Conservation (phyloP, 1,139 yeast genomes). For the Suhomyces atakaporum region DNA sequence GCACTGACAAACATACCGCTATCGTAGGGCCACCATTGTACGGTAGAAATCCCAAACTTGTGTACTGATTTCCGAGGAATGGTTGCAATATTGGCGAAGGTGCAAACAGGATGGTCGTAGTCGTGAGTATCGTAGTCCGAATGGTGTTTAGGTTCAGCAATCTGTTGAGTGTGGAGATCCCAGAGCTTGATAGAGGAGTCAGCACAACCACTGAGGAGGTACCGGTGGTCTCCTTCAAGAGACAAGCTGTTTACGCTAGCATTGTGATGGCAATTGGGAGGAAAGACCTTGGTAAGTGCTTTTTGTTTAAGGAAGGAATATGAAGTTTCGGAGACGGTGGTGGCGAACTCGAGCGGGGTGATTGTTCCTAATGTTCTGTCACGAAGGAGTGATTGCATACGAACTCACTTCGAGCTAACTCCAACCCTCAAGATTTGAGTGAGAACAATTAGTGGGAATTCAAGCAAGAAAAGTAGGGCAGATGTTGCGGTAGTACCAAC, state of each 20-base stretch:
- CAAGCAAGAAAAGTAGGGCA: too few relatives aligned
- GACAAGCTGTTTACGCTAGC: constrained; percentile 67
- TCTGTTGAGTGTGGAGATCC: constrained; percentile 40
- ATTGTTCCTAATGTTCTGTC: constrained; percentile 36
- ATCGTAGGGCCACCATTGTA: constrained; percentile 90
- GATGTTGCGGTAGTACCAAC: too few relatives aligned
- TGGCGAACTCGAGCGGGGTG: constrained; percentile 37
- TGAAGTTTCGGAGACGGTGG: constrained; percentile 42
- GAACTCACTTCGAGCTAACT: neutral
- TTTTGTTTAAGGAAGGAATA: constrained; percentile 33
- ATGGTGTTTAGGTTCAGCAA: constrained; percentile 15
- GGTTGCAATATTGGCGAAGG: constrained; percentile 35
- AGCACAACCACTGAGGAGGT: constrained; percentile 71
- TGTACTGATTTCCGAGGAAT: constrained; percentile 63
- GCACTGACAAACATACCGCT: constrained; percentile 83
- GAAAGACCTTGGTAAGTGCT: constrained; percentile 33
- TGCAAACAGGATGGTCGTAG: constrained; percentile 30
- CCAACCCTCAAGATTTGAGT: neutral
- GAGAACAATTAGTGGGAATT: too few relatives aligned
- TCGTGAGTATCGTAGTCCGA: constrained; percentile 22
- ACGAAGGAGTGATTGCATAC: constrained; percentile 42
- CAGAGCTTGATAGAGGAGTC: constrained; percentile 72
- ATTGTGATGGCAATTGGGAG: constrained; percentile 38
- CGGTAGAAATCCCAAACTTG: constrained; percentile 67
- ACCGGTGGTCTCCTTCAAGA: constrained; percentile 57